Evolutionary conservation across 225 moss, liverwort and hornwort genomes (phyloP).

Genomic region (Bryoerythrophyllum caledonicum): DNA sequence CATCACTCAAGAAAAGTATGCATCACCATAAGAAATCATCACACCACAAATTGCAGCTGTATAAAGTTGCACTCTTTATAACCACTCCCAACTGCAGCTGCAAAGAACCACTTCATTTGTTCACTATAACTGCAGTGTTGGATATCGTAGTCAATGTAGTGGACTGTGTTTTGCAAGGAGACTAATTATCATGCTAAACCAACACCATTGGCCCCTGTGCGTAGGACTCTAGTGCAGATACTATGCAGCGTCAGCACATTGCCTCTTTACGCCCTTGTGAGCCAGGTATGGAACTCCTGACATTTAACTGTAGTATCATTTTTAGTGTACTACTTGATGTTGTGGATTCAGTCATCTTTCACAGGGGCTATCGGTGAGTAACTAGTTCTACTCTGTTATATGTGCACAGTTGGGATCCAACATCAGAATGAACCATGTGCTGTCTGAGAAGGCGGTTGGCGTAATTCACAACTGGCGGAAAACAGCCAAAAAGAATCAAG

Average conservation of each 20-base stretch:
- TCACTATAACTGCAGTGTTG: too few relatives aligned
- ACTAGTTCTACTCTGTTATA: not conserved
- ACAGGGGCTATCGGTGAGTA: too few relatives aligned
- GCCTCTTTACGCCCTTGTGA: slow-evolving; percentile 82
- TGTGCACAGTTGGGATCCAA: slow-evolving; percentile 63
- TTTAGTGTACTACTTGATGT: not conserved
- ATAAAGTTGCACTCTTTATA: too few relatives aligned
- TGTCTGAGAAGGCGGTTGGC: slow-evolving; percentile 33
- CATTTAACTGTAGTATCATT: not conserved
- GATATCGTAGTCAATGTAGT: too few relatives aligned
- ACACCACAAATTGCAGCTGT: too few relatives aligned
- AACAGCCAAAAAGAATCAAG: slow-evolving; percentile 29
- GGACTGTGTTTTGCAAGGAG: not conserved
- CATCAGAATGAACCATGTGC: slow-evolving; percentile 45
- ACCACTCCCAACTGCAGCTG: too few relatives aligned
- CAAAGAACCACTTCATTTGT: too few relatives aligned
- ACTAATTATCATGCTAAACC: not conserved
- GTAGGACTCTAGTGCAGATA: slow-evolving; percentile 62
- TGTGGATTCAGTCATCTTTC: not conserved
- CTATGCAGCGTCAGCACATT: slow-evolving; percentile 72
- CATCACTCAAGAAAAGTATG: not conserved
- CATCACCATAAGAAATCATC: too few relatives aligned
- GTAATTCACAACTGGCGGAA: slow-evolving; percentile 52
- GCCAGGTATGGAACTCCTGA: slow-evolving; percentile 56
- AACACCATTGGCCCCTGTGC: not conserved